phyloP scores from a whole-genome alignment of 2,329 filamentous ascomycete species.

The Fusarium sp. region DNA sequence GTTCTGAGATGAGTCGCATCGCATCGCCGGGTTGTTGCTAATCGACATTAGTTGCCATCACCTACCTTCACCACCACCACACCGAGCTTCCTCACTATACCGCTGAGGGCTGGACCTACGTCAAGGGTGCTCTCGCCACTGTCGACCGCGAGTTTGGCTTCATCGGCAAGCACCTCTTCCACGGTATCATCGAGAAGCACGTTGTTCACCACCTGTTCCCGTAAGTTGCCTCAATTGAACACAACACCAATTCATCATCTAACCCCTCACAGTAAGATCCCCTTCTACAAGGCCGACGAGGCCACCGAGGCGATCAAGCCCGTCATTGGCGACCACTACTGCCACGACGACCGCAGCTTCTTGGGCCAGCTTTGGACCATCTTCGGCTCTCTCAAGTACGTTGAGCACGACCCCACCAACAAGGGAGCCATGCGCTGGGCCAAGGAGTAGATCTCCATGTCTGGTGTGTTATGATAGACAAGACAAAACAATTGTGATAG shows the following conservation, averaged over 20 bases:
- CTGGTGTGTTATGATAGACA: slow-evolving; percentile 11
- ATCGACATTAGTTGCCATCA: slow-evolving; percentile 70
- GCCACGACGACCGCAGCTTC: slow-evolving; percentile 52
- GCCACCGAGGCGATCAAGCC: slow-evolving; percentile 77
- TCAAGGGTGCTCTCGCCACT: slow-evolving; percentile 69
- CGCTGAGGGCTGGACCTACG: slow-evolving; percentile 68
- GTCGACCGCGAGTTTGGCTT: slow-evolving; percentile 73
- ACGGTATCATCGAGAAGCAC: slow-evolving; percentile 70
- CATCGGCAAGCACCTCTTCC: slow-evolving; percentile 70
- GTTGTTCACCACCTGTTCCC: slow-evolving; percentile 70
- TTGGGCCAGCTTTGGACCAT: slow-evolving; percentile 45
- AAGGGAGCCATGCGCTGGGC: slow-evolving; percentile 42
- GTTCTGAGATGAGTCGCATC: slow-evolving; percentile 31
- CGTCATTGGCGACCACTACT: slow-evolving; percentile 93
- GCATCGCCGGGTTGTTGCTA: not conserved
- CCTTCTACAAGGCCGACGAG: slow-evolving; percentile 62
- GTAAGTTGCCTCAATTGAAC: slow-evolving; percentile 34
- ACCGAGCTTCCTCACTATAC: slow-evolving; percentile 54
- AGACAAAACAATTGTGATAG: slow-evolving; percentile 11
- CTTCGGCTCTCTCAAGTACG: slow-evolving; percentile 46
- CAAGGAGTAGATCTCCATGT: slow-evolving; percentile 40
- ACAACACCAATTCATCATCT: not conserved
- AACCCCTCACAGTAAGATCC: slow-evolving; percentile 42
- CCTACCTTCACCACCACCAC: slow-evolving; percentile 80
- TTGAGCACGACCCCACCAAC: slow-evolving; percentile 43